Conservation (phyloP, 148 eudicot species). For the Rhododendron molle region DNA sequence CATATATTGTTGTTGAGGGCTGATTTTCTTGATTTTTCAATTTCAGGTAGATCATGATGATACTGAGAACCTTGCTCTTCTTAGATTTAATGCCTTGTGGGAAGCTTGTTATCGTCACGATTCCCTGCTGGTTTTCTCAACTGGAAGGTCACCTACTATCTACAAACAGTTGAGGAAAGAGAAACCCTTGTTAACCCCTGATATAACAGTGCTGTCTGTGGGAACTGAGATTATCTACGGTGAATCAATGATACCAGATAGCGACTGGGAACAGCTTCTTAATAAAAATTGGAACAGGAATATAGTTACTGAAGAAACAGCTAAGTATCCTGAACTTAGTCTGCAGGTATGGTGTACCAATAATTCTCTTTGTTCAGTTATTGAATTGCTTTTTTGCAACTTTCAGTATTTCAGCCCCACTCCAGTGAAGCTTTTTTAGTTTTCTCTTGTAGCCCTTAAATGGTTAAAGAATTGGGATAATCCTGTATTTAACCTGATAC, state of each 20-base stretch:
- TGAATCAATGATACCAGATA: not conserved
- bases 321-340: not conserved
- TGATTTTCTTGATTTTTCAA: not conserved
- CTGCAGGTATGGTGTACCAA: not conserved
- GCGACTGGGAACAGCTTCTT: not conserved
- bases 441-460: not conserved
- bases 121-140: not conserved
- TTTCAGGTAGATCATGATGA: not conserved
- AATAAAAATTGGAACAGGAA: not conserved
- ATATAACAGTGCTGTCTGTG: conserved; percentile 1
- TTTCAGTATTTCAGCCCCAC: not conserved
- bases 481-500: not conserved
- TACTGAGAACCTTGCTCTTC: not conserved
- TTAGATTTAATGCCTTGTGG: conserved; percentile 1
- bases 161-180: not conserved
- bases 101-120: not conserved
- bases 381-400: not conserved
- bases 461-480: not conserved
- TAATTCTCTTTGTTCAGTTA: not conserved
- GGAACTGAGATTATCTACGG: not conserved
- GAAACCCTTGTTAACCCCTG: not conserved
- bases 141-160: not conserved
- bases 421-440: not conserved
- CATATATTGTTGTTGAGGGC: not conserved
- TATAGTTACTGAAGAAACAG: conserved; percentile 4